Conservation (phyloP, 2,329 filamentous ascomycete species). For the Cercospora janseana region DNA sequence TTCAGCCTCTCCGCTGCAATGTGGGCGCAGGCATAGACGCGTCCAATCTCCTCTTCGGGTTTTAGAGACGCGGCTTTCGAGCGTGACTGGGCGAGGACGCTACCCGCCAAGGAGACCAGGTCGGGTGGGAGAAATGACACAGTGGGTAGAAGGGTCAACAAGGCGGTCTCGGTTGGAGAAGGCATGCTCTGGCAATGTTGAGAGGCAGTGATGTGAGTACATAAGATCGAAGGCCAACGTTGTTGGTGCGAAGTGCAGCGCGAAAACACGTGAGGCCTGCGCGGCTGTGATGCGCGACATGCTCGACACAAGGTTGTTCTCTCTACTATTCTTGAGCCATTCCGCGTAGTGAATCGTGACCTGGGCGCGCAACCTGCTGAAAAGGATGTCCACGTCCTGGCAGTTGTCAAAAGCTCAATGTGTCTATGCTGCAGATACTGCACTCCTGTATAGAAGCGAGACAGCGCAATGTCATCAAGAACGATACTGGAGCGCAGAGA, state of each 20-base stretch:
- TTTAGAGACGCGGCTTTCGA: conserved; percentile 74
- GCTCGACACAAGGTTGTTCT: no score
- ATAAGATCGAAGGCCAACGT: background rate
- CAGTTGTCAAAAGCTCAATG: no score
- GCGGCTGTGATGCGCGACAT: background rate
- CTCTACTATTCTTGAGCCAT: no score
- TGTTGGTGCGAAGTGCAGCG: background rate
- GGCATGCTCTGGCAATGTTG: conserved; percentile 56
- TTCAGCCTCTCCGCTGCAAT: conserved; percentile 88
- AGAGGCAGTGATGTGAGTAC: background rate
- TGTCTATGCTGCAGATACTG: no score
- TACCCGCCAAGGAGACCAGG: conserved; percentile 69
- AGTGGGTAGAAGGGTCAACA: conserved; percentile 72
- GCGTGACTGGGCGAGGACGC: conserved; percentile 76
- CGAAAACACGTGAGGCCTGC: background rate
- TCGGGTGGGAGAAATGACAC: conserved; percentile 66
- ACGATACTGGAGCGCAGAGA: no score
- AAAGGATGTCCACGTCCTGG: no score
- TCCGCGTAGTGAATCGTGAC: no score
- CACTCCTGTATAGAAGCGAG: no score
- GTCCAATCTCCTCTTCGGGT: conserved; percentile 81
- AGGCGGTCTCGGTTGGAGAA: conserved; percentile 68
- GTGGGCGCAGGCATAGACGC: conserved; percentile 79
- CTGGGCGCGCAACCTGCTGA: no score
- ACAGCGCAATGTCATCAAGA: no score